A percentile compares a stretch with the other conserved stretches of the same genome.
These are phyloP conservation scores for Melanogaster broomeanus DNA, from an alignment of 768 basidiomycete species.

Conservation along the genomic window DNA sequence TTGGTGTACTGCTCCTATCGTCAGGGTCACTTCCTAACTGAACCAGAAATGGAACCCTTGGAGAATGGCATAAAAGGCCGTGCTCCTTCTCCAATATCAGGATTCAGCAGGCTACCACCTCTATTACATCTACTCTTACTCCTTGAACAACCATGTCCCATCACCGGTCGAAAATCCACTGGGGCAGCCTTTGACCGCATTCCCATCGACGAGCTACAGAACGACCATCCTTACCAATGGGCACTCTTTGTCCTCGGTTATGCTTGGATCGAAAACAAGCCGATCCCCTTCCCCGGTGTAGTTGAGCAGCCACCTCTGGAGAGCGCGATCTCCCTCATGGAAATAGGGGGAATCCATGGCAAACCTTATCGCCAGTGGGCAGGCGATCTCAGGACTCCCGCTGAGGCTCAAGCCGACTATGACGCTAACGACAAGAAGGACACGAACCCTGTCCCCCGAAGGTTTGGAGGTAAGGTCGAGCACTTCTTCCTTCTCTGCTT, in stretches of 20 bases:
- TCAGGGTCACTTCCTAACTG: no score
- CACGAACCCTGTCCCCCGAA: slow-evolving; percentile 21
- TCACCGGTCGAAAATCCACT: slow-evolving; percentile 19
- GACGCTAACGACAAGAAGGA: slow-evolving; percentile 22
- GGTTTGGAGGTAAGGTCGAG: slow-evolving; percentile 23
- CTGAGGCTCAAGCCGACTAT: slow-evolving; percentile 19
- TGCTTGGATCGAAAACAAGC: slow-evolving; percentile 10
- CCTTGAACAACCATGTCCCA: slow-evolving; percentile 2
- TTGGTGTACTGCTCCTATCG: no score
- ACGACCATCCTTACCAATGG: slow-evolving; percentile 24
- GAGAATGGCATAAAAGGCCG: no score
- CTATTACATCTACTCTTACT: no score
- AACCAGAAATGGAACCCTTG: no score
- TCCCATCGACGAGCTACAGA: slow-evolving; percentile 19
- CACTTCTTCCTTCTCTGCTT: background rate
- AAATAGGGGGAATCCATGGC: slow-evolving; percentile 27
- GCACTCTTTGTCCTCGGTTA: slow-evolving; percentile 27
- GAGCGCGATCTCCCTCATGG: slow-evolving; percentile 13
- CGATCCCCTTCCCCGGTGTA: slow-evolving; percentile 13
- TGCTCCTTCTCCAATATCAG: no score
- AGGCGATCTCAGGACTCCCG: slow-evolving; percentile 19
- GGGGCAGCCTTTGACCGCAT: slow-evolving; percentile 20
- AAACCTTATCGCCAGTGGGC: slow-evolving; percentile 26
- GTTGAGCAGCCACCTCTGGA: slow-evolving; percentile 11
- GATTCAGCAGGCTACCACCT: no score